Base-by-base conservation (phyloP, 345 rosid genomes). In the Ceriops decandra region DNA sequence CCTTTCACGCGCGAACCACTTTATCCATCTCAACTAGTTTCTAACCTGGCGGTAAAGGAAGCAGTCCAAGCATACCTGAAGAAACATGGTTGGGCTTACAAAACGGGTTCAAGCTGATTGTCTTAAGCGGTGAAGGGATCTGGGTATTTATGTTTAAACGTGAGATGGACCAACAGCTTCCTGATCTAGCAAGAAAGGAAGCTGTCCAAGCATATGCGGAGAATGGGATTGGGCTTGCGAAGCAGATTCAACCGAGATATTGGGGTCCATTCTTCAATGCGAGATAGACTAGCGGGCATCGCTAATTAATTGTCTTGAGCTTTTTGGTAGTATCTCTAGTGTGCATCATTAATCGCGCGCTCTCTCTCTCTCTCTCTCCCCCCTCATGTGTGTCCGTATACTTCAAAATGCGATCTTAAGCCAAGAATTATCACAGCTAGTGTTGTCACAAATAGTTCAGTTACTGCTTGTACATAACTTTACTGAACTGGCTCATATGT, bases 81-180 rank as follows among this genome's bases (percentile, higher is more conserved):
- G 2, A 79, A 77, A 62, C 91, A 91, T 60, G 86, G 83, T 5
- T 95, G 99, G 99, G 97, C 99, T 36, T 91, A 91, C 79, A 82
- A 75, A 68, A 32, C 26, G 20, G 73, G 70, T 35, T 81, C 75
- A 74, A 33, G 33, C 20, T 59, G 31, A 49, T 69, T 27, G 47
- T 4, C 57, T 30, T 2, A 19, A 46, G 62, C 17, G 10, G 24
- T n/a, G 36, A 33, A 26, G 16, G 17, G 63, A 42, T 1, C 5
- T 22, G 8, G 7, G 32, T 33, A 26, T 20, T 22, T 27, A 21
- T 60, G 26, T 38, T 17, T 38, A 42, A 42, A 42, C 19, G 49
- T 42, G 49, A 13, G 49, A 13, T 11, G 49, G 49, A 42, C 17
- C 3, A 42, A 42, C 17, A 13, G 17, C 49, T 42, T 42, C 49